A percentile compares a stretch with the other conserved stretches of the same genome.
phyloP scores from a whole-genome alignment of 2,329 filamentous ascomycete genomes.

The Sporothrix globosa region DNA sequence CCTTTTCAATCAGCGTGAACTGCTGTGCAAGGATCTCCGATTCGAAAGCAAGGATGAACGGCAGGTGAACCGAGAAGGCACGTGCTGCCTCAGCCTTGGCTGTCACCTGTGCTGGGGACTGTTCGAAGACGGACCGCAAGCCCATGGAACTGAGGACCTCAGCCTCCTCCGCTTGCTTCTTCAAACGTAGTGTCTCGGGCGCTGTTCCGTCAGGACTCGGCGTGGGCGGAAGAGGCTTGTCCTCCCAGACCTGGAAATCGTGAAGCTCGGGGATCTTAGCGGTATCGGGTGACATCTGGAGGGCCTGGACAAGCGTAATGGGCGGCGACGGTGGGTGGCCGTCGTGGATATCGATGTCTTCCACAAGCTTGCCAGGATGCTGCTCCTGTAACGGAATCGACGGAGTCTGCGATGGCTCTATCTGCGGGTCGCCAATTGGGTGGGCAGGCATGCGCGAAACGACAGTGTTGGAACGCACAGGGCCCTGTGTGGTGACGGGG shows the following conservation, averaged over 20 bases:
- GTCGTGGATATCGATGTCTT: conserved; percentile 29
- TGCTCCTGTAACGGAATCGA: conserved; percentile 32
- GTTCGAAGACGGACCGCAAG: conserved; percentile 34
- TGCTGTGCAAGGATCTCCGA: conserved; percentile 79
- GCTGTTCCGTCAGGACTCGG: conserved; percentile 40
- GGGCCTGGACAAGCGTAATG: conserved; percentile 54
- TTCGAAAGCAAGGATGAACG: conserved; percentile 80
- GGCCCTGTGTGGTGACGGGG: conserved; percentile 35
- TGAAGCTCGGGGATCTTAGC: conserved; percentile 46
- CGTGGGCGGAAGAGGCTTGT: conserved; percentile 54
- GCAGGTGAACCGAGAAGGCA: conserved; percentile 64
- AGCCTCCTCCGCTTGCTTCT: conserved; percentile 24
- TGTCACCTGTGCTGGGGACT: conserved; percentile 43
- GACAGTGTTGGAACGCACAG: conserved; percentile 41
- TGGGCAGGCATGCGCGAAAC: conserved; percentile 46
- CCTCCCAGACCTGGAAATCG: conserved; percentile 49
- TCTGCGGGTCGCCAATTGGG: conserved; percentile 42
- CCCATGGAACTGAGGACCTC: conserved; percentile 43
- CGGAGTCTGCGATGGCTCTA: conserved; percentile 36
- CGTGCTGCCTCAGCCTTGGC: conserved; percentile 36
- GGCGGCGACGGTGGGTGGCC: conserved; percentile 49
- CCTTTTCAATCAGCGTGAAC: conserved; percentile 83
- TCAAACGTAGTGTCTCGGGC: not conserved
- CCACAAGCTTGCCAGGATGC: conserved; percentile 32
- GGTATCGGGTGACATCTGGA: conserved; percentile 49